Base-by-base conservation (phyloP, 2,329 filamentous ascomycete genomes). In the Hyphodiscus sp. region DNA sequence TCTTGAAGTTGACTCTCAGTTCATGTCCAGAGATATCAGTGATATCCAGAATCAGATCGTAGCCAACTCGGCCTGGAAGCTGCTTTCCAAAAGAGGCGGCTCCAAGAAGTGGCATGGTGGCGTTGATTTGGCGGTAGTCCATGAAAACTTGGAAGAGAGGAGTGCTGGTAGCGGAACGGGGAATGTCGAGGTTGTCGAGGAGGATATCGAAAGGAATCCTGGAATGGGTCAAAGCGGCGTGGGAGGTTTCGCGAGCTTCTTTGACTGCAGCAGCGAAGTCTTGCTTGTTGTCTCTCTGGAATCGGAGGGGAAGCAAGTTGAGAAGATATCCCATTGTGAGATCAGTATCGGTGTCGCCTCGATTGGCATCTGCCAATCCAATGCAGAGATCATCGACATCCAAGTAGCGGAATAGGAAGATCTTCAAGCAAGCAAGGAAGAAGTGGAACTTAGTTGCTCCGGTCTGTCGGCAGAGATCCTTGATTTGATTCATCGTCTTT, bases 281-380 rank as follows among this genome's bases (percentile, higher is more conserved):
- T 11, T 68, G 55, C 29, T 45, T 33, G 20, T 47, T 16, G 26
- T 59, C n/a, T 20, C 57, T 45, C 1, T 60, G 30, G 53, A 79
- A 72, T 0, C 68, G 66, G 1, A 80, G 46, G 1, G 78, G 70
- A 0, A 81, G 63, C 0, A 80, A 60, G 53, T 81, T 80, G 2
- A 80, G 54, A 42, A 75, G 74, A 43, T 71, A 63, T 1, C 79
- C 79, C 1, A 80, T 61, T 2, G 63, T 76, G 1, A 60, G 52
- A 8, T 63, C 53, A 2, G 68, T 51, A 1, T 67, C 56, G 9
- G 52, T 53, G 1, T 76, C 71, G 0, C 20, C 45, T 23, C 73
- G 64, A 48, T 71, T 72, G 1, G 72, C 72, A 58, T 80, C 76
- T 0, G 70, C 70, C 13, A 78, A 66, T 2, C 77, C 77, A 49